Evolutionary conservation across 106 monocot species (phyloP), one percentile per base, ranked within the genome.

Genomic region (Dendrobium catenatum): DNA sequence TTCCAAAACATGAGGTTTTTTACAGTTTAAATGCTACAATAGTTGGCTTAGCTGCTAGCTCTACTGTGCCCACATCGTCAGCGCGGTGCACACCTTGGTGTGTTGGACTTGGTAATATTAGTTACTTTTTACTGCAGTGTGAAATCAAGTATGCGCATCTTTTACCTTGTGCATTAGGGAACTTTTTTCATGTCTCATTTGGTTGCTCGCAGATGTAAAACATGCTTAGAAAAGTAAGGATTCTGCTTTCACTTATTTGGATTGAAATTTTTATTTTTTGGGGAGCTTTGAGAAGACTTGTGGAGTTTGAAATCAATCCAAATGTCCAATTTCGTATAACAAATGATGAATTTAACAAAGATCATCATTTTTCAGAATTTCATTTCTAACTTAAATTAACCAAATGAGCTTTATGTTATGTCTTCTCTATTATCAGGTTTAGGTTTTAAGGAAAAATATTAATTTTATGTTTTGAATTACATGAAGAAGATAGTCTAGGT

Each of bases 1-100:
- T 93, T 72, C 93, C 93, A 80, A 77, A 73, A 68, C 84, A 49
- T 84, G 94, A 94, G 86, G 81, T 86, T 33, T 94, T 92, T 76
- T 88, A 92, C 76, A 95, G 95, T 84, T 75, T 98, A 44, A 98
- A 98, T 88, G 95, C 93, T 47, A 93, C 91, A 51, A 93, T 95
- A 43, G 93, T 98, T 84, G 95, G 98, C 46, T 80, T 98, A 81
- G 91, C 91, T 18, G 78, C 88, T 78, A 88, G 84, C 79, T 85
- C 81, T 77, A 68, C n/a, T 58, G 80, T 79, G 51, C 37, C 79
- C 77, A 41, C 55, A 67, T 76, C 59, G 26, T 76, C 81, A 49
- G 24, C 55, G n/a, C 46, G 70, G 74, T 55, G 72, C 27, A 83
- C 68, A 42, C 93, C 89, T 78, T 95, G 83, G 89, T 97, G 98